These are phyloP conservation scores for Ophiostoma montium DNA, from an alignment of 2,329 filamentous ascomycete species.

Conservation along the genomic window DNA sequence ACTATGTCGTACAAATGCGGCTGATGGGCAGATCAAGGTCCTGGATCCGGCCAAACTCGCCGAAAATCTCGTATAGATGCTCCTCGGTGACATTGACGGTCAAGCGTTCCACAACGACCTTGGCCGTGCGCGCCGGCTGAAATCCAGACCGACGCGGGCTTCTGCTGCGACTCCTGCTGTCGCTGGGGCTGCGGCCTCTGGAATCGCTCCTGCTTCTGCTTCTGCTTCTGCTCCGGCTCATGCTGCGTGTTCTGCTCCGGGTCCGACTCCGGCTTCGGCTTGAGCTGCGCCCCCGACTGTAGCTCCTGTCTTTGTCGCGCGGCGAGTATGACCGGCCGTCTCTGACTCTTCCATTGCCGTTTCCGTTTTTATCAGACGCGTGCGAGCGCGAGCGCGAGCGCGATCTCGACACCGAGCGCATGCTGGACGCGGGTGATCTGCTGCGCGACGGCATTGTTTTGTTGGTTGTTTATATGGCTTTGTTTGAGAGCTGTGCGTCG, in stretches of 20 bases:
- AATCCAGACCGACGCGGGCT: slow-evolving; percentile 17
- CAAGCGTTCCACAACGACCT: slow-evolving; percentile 72
- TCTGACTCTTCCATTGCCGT: neutral
- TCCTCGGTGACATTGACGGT: slow-evolving; percentile 87
- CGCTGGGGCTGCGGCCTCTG: neutral
- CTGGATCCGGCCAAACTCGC: slow-evolving; percentile 69
- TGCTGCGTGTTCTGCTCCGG: slow-evolving; percentile 12
- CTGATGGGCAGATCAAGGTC: slow-evolving; percentile 87
- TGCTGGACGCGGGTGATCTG: slow-evolving; percentile 3
- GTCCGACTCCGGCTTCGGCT: slow-evolving; percentile 13
- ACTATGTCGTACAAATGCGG: slow-evolving; percentile 21
- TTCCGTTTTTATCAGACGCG: neutral
- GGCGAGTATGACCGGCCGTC: neutral
- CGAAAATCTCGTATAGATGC: slow-evolving; percentile 86
- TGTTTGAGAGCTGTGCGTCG: too few relatives aligned
- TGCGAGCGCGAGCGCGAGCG: neutral
- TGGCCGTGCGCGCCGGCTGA: slow-evolving; percentile 8
- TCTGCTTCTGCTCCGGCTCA: slow-evolving; percentile 19
- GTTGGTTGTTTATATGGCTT: too few relatives aligned
- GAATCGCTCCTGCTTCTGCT: slow-evolving; percentile 1
- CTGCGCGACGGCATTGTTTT: slow-evolving; percentile 5
- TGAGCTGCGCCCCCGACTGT: slow-evolving; percentile 18
- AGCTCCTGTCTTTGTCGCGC: neutral
- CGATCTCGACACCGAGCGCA: slow-evolving; percentile 6
- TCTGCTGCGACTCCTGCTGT: slow-evolving; percentile 6